Evolutionary conservation across 2,329 filamentous ascomycete species (phyloP).

Genomic region (Hyphodiscus sp.): DNA sequence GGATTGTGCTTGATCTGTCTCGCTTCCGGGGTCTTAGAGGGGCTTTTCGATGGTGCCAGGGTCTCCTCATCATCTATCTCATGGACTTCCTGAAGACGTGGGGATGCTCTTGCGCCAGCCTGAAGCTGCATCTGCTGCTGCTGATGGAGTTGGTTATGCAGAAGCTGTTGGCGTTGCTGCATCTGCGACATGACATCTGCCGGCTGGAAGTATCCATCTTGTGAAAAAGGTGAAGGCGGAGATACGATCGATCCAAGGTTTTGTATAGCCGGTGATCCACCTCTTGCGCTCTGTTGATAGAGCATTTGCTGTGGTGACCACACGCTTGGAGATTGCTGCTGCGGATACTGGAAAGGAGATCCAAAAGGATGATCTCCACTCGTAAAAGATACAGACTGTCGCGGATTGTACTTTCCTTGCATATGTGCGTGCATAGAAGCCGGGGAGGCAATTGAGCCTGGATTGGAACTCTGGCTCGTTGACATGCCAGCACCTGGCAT

Average conservation of each 20-base stretch:
- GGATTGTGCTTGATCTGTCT: conserved; percentile 65
- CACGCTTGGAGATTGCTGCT: conserved; percentile 52
- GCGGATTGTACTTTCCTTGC: conserved; percentile 57
- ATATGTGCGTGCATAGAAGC: conserved; percentile 55
- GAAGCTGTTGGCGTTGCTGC: conserved; percentile 41
- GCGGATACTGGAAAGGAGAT: conserved; percentile 61
- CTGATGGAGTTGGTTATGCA: conserved; percentile 45
- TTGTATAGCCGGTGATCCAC: conserved; percentile 58
- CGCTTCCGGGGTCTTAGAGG: conserved; percentile 49
- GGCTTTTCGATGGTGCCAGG: conserved; percentile 36
- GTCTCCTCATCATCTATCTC: conserved; percentile 61
- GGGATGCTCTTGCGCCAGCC: conserved; percentile 44
- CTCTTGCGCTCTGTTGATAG: conserved; percentile 46
- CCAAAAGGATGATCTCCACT: conserved; percentile 49
- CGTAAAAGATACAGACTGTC: conserved; percentile 65
- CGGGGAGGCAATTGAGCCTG: conserved; percentile 65
- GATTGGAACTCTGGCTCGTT: conserved; percentile 54
- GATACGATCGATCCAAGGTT: conserved; percentile 52
- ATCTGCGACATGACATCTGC: conserved; percentile 37
- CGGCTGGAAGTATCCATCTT: conserved; percentile 31
- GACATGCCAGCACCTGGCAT: conserved; percentile 53
- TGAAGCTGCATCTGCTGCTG: conserved; percentile 36
- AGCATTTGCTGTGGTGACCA: conserved; percentile 53
- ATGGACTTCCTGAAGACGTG: conserved; percentile 63
- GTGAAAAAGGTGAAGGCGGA: conserved; percentile 55